phyloP scores from a whole-genome alignment of 345 rosid genomes.

The Syzygium oleosum region DNA sequence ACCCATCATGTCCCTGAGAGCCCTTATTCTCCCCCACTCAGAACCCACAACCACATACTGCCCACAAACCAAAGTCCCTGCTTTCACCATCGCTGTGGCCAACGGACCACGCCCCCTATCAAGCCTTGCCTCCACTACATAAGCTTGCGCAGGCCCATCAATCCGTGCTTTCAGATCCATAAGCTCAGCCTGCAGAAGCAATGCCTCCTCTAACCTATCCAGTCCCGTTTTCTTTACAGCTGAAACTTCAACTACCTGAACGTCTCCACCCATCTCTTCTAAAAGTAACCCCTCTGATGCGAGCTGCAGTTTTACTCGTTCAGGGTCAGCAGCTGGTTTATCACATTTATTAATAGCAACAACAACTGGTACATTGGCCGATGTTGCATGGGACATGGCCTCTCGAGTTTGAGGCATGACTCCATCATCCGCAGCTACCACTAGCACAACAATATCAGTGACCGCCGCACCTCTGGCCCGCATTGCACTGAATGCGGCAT shows the following conservation, averaged over 20 bases:
- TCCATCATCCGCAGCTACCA: constrained; percentile 96
- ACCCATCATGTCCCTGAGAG: constrained; percentile 68
- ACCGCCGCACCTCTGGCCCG: constrained; percentile 96
- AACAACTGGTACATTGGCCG: constrained; percentile 79
- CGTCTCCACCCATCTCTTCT: constrained; percentile 91
- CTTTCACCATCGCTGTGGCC: constrained; percentile 81
- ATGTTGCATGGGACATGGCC: constrained; percentile 84
- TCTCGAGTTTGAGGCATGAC: constrained; percentile 98
- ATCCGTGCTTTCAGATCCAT: constrained; percentile 82
- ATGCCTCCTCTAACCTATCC: constrained; percentile 75
- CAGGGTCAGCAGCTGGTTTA: constrained; percentile 75
- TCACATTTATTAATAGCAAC: constrained; percentile 94
- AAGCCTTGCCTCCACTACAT: constrained; percentile 91
- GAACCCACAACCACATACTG: constrained; percentile 75
- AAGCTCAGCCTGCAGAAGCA: constrained; percentile 88
- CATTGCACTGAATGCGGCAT: constrained; percentile 95
- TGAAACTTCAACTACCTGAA: constrained; percentile 91
- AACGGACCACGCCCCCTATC: constrained; percentile 89
- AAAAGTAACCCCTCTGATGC: constrained; percentile 74
- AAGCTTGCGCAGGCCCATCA: constrained; percentile 94
- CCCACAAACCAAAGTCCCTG: constrained; percentile 78
- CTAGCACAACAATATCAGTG: constrained; percentile 89
- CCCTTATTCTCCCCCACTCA: constrained; percentile 90
- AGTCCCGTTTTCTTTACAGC: constrained; percentile 65
- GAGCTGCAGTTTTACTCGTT: constrained; percentile 78